These are phyloP conservation scores for Myxozyma mucilagina DNA, from an alignment of 805 yeast species.

Conservation along the genomic window DNA sequence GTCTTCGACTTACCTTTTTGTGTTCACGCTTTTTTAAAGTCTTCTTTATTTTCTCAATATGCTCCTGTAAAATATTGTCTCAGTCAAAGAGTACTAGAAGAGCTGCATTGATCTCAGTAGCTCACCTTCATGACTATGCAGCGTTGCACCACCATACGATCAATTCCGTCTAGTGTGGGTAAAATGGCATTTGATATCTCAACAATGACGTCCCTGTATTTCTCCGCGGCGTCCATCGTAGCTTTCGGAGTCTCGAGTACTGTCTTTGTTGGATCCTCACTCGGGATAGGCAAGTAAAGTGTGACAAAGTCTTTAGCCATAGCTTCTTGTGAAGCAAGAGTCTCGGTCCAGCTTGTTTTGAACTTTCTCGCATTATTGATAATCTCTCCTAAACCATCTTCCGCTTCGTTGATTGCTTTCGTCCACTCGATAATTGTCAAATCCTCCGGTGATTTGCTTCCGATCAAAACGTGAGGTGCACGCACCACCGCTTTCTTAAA, in stretches of 20 bases:
- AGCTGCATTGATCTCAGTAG: background rate
- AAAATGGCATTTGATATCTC: conserved; percentile 32
- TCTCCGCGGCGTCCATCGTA: conserved; percentile 34
- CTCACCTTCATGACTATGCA: conserved; percentile 32
- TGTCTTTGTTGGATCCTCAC: conserved; percentile 34
- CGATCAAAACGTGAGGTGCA: conserved; percentile 42
- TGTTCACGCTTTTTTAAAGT: conserved; percentile 42
- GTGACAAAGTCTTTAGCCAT: conserved; percentile 29
- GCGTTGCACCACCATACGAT: conserved; percentile 29
- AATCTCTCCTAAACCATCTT: conserved; percentile 37
- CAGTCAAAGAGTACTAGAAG: background rate
- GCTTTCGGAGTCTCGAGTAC: conserved; percentile 39
- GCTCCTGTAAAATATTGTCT: conserved; percentile 19
- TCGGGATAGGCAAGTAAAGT: conserved; percentile 37
- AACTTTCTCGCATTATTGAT: conserved; percentile 33
- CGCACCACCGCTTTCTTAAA: conserved; percentile 42
- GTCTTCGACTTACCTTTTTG: conserved; percentile 36
- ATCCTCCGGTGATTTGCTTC: conserved; percentile 41
- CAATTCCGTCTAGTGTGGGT: conserved; percentile 35
- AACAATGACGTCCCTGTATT: conserved; percentile 34
- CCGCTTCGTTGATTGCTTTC: conserved; percentile 40
- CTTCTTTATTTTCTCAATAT: conserved; percentile 38
- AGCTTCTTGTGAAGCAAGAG: conserved; percentile 30
- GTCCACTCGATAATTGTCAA: conserved; percentile 41
- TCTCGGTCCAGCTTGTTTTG: conserved; percentile 34